phyloP scores from a whole-genome alignment of 352 stramenopile species.

The Pythium periplocum region DNA sequence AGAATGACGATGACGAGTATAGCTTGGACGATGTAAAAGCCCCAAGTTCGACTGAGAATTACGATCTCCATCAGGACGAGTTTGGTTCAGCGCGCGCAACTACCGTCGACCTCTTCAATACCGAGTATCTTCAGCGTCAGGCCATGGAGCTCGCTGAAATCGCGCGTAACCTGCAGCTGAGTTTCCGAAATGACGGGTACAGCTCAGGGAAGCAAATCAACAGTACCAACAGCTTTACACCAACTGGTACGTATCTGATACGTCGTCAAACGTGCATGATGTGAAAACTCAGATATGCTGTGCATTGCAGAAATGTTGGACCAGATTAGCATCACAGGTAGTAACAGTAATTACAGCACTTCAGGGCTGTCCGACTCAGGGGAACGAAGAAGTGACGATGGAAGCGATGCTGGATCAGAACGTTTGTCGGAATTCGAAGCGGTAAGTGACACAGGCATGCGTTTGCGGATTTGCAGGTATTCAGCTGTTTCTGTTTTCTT shows the following conservation, averaged over 20 bases:
- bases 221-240: constrained; percentile 13
- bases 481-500: background rate
- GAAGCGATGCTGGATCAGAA: constrained; percentile 21
- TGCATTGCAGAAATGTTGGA: constrained; percentile 17
- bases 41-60: no score
- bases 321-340: constrained; percentile 15
- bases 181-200: constrained; percentile 21
- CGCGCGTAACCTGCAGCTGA: constrained; percentile 24
- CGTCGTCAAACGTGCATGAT: background rate
- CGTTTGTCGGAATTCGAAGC: constrained; percentile 68
- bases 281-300: constrained; percentile 1
- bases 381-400: constrained; percentile 12
- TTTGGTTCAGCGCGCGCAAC: background rate
- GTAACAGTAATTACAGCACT: constrained; percentile 17
- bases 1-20: no score
- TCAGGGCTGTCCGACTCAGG: constrained; percentile 13
- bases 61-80: constrained; percentile 7
- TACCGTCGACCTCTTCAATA: constrained; percentile 6
- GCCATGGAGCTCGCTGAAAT: constrained; percentile 32
- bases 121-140: constrained; percentile 26
- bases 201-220: constrained; percentile 19
- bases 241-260: constrained; percentile 16
- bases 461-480: background rate
- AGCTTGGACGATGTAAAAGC: no score
- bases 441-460: constrained; percentile 21